Conservation (phyloP, 352 stramenopile genomes). For the Saprolegnia parasitica region DNA sequence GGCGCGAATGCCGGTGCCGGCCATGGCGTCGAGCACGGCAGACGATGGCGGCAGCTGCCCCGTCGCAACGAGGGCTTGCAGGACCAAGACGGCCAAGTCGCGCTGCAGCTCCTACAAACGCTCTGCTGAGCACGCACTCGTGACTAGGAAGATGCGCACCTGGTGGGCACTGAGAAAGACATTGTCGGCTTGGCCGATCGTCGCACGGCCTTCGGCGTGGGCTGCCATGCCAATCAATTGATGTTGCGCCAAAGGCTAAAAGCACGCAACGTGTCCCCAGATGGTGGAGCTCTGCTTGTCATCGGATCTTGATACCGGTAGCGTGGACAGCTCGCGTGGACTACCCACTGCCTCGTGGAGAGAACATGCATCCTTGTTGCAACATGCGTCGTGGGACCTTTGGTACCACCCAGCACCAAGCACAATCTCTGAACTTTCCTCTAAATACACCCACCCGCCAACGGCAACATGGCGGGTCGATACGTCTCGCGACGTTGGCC, state of each 20-base stretch:
- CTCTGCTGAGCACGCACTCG: not conserved
- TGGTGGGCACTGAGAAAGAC: slow-evolving; percentile 26
- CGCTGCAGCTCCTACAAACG: slow-evolving; percentile 19
- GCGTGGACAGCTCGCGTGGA: not conserved
- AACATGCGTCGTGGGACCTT: too few species aligned
- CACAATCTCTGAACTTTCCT: too few species aligned
- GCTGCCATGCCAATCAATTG: not conserved
- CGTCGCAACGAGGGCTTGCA: not conserved
- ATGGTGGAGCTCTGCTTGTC: not conserved
- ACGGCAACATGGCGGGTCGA: too few species aligned
- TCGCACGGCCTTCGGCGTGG: not conserved
- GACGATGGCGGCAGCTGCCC: not conserved
- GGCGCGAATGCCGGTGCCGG: slow-evolving; percentile 14
- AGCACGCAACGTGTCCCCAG: not conserved
- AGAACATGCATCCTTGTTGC: not conserved
- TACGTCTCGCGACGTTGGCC: too few species aligned
- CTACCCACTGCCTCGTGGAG: not conserved
- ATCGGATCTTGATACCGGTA: too few species aligned
- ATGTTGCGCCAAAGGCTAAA: not conserved
- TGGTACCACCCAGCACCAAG: too few species aligned
- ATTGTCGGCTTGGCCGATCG: not conserved
- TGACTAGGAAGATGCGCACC: slow-evolving; percentile 1
- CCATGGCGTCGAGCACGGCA: slow-evolving; percentile 13
- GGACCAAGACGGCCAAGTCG: slow-evolving; percentile 24
- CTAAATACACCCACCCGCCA: too few species aligned